These are phyloP conservation scores for Leishmania tarentolae DNA, from an alignment of 208 protist species.

Conservation along the genomic window DNA sequence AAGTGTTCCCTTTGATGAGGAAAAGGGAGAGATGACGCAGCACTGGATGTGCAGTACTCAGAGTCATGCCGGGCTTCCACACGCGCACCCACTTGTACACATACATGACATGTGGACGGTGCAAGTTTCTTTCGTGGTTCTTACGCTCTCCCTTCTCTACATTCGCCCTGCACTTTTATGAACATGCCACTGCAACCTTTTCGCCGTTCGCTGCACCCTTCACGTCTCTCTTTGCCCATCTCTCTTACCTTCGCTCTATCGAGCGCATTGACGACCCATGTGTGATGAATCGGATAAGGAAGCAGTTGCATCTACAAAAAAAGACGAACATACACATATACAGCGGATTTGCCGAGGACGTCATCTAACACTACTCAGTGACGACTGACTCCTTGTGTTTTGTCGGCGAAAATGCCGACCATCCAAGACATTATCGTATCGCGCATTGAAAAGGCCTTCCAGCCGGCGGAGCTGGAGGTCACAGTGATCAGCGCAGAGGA, in stretches of 20 bases:
- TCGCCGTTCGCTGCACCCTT: slow-evolving; percentile 8
- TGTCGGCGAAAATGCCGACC: slow-evolving; percentile 9
- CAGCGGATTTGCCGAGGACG: neutral
- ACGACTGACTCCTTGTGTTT: neutral
- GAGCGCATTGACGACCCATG: neutral
- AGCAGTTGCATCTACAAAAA: neutral
- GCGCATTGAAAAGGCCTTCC: slow-evolving; percentile 43
- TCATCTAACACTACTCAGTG: neutral
- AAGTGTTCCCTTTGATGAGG: neutral
- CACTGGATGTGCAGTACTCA: neutral
- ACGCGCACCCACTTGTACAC: neutral
- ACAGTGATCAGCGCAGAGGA: slow-evolving; percentile 49
- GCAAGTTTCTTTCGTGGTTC: neutral
- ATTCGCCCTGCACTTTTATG: neutral
- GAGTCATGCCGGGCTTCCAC: neutral
- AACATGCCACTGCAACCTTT: neutral
- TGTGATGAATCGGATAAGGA: neutral
- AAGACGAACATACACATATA: neutral
- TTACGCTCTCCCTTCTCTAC: neutral
- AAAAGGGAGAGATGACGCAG: neutral
- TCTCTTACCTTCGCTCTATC: neutral
- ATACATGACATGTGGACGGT: neutral
- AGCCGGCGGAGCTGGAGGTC: slow-evolving; percentile 46
- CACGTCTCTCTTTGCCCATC: neutral
- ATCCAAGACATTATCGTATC: slow-evolving; percentile 29